phyloP scores from a whole-genome alignment of 2,329 filamentous ascomycete species.

The Clathrospora elynae region DNA sequence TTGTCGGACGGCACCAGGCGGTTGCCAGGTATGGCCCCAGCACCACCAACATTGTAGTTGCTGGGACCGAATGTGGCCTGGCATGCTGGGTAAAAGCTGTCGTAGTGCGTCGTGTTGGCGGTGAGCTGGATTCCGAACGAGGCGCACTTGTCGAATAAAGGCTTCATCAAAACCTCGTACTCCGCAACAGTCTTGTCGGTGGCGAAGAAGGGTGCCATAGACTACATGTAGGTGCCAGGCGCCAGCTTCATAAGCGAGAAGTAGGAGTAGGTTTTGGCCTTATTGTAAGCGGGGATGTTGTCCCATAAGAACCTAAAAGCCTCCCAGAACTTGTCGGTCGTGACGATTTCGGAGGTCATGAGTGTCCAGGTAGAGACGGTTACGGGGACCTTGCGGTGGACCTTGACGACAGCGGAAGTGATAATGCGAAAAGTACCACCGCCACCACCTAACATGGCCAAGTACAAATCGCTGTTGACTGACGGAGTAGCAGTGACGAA shows the following conservation, averaged over 20 bases:
- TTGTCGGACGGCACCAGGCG: slow-evolving; percentile 45
- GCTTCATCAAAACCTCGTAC: slow-evolving; percentile 29
- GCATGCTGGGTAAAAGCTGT: slow-evolving; percentile 39
- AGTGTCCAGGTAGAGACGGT: slow-evolving; percentile 42
- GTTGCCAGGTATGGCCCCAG: slow-evolving; percentile 38
- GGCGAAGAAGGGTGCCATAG: slow-evolving; percentile 37
- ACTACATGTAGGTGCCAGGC: slow-evolving; percentile 30
- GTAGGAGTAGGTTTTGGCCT: slow-evolving; percentile 37
- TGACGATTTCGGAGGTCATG: slow-evolving; percentile 35
- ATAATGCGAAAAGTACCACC: slow-evolving; percentile 45
- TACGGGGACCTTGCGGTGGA: slow-evolving; percentile 39
- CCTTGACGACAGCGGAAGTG: slow-evolving; percentile 41
- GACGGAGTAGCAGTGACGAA: slow-evolving; percentile 33
- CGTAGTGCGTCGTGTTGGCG: slow-evolving; percentile 29
- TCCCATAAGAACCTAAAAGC: slow-evolving; percentile 30
- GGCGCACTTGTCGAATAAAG: slow-evolving; percentile 30
- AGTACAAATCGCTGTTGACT: slow-evolving; percentile 48
- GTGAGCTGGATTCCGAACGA: slow-evolving; percentile 33
- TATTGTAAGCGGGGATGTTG: slow-evolving; percentile 31
- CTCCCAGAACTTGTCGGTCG: slow-evolving; percentile 40
- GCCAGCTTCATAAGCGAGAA: slow-evolving; percentile 32
- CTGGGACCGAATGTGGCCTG: slow-evolving; percentile 34
- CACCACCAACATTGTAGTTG: slow-evolving; percentile 36
- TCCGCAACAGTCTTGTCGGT: slow-evolving; percentile 33
- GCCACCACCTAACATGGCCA: slow-evolving; percentile 48